Evolutionary conservation across 208 protist genomes (phyloP), one percentile per base, ranked within the genome.

Genomic region (Wallacemonas sp.): DNA sequence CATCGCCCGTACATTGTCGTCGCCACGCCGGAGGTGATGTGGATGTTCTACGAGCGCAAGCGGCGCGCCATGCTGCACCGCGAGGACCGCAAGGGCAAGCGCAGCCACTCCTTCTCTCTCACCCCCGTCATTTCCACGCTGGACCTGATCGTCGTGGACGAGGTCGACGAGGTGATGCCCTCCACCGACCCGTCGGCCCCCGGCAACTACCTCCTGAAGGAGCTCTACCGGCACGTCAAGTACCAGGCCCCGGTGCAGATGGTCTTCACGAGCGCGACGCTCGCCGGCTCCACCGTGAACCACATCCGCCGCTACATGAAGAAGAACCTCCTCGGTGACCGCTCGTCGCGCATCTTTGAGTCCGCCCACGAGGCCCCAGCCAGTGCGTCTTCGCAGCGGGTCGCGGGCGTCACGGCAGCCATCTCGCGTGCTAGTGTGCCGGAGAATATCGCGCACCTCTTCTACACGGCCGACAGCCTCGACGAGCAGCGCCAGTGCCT

Each of bases 291-390:
- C 0, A 92, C 85, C 18, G 88, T 97, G 1, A 93, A 92, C 66
- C 91, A 97, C 73, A 78, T 97, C 44, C 84, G 88, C 2, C 79
- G 82, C 10, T 97, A 87, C 79, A 89, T 97, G 78, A 94, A 93
- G 68, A 94, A 94, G 74, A 92, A 86, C 55, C 46, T 93, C 4
- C 71, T 97, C 10, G 84, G 79, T 20, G 79, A 82, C 41, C 77
- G 80, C 45, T 77, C 86, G 7, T 81, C 87, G 8, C 81, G 74
- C 12, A 80, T 97, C 16, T 97, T 97, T 72, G 88, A 91, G 55
- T 68, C 54, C 11, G 74, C 49, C 31, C 46, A 49, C 8, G 41
- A 23, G 1, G n/a, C 25, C 11, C 66, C 23, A 31, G 14, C 26
- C 12, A 57, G 7, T 2, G 18, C 20, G 31, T 44, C 55, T 22